Evolutionary conservation across 768 basidiomycete genomes (phyloP), one percentile per base, ranked within the genome.

Genomic region (Tubosaeta brunneosetosa): DNA sequence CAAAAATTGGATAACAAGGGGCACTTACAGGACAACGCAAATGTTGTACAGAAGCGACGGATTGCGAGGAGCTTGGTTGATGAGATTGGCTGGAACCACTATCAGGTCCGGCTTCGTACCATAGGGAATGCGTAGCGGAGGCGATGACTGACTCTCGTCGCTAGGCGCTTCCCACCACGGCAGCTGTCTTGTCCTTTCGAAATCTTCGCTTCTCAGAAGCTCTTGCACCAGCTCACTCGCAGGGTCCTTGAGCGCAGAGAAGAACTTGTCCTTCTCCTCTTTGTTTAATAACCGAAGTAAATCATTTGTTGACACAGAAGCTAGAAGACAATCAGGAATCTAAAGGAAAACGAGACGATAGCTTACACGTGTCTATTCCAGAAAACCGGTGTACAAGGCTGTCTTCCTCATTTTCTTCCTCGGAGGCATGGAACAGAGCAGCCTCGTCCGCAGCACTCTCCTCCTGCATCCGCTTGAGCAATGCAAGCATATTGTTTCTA

Each of bases 401-500:
- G 19, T 67, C 68, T 34, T 69, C 72, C 6, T 72, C 73, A 3
- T 69, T 71, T 19, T 76, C 77, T 4, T 66, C 71, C 12, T 73
- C 73, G 17, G 68, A 68, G 2, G 61, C 63, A 1, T 66, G 65
- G 2, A 57, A 61, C 1, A 69, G 61, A 2, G 60, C 59, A 14
- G 64, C 66, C 3, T 72, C 76, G 14, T 78, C 71, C 27, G 74
- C 68, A 22, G 66, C 59, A 13, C 64, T 72, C 45, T 84, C 80
- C 47, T 89, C 84, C 53, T 91, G 88, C 51, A 92, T 85, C 9
- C 77, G 81, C 63, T 80, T 82, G 19, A 93, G 72, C 4, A 92
- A 62, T 44, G 84, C 81, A 61, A 92, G 67, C 79, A 90, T 91
- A 55, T 77, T 73, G 43, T 69, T 64, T 41, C 82, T 74, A 61